Evolutionary conservation across 1,139 yeast species (phyloP), one percentile per base, ranked within the genome.

Genomic region (Candida neerlandica): DNA sequence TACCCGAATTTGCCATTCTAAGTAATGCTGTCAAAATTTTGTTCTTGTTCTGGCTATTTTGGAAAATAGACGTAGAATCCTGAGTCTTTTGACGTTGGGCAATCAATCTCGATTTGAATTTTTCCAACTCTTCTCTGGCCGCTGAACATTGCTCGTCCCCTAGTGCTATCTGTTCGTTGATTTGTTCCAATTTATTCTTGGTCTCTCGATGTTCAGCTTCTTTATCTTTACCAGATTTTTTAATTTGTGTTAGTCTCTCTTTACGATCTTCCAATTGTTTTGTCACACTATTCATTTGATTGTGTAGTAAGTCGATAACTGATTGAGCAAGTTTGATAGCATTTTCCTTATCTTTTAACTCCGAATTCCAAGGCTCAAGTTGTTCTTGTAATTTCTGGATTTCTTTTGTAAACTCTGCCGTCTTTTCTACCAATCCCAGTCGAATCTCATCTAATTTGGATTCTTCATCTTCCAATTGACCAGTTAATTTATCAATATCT

Each of bases 301-400:
- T 80, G 30, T 70, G 66, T 12, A 88, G 63, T 66, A 90, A 76
- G 40, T 82, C 82, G 15, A 89, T 77, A 52, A 86, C 84, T 7
- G 92, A 82, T 48, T 81, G 77, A 1, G 85, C 81, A 37, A 89
- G 77, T 46, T 84, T 81, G 9, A 89, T 80, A 41, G 84, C 82
- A 26, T 89, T 81, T 53, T 83, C 84, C 51, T 86, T 86, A 23
- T 79, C 78, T 52, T 82, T 84, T 37, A 91, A 72, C 56, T 84
- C 80, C 33, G 80, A 84, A 53, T 82, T 84, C 95, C 96, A 91
- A 0, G 99, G 99, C 54, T 89, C 94, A 7, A 91, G 69, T 54
- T 85, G 75, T 9, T 75, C 76, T 60, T 89, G 95, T 38, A 85
- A 69, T 5, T 62, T 58, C 57, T 84, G 89, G 47, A 90, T 85